Conservation (phyloP, 257 asterid species). For the Linaria vulgaris region DNA sequence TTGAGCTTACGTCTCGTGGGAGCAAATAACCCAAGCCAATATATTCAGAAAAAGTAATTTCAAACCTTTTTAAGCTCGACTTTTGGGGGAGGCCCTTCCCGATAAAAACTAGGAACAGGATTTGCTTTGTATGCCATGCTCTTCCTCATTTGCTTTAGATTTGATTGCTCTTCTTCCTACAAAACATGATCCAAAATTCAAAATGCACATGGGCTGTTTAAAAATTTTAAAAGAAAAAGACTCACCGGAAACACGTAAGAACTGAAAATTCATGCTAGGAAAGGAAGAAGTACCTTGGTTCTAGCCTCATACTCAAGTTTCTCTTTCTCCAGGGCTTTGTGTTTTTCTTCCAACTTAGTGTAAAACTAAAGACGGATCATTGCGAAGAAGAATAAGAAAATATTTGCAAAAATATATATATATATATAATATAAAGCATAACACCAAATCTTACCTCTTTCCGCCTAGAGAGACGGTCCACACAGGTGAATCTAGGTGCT, state of each 20-base stretch:
- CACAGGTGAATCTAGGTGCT: conserved; percentile 61
- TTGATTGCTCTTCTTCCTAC: conserved; percentile 82
- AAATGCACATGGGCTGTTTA: not conserved
- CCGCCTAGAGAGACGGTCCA: conserved; percentile 68
- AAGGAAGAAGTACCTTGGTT: conserved; percentile 48
- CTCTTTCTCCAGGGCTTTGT: conserved; percentile 84
- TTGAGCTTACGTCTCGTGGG: too few relatives aligned
- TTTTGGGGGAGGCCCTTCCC: conserved; percentile 87
- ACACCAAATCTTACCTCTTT: conserved; percentile 54
- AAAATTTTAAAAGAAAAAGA: too few relatives aligned
- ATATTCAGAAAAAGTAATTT: not conserved
- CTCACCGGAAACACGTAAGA: too few relatives aligned
- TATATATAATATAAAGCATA: conserved; percentile 6
- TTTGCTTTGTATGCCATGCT: conserved; percentile 78
- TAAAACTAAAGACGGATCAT: conserved; percentile 46
- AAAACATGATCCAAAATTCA: conserved; percentile 25
- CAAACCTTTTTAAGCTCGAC: conserved; percentile 80
- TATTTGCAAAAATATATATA: not conserved
- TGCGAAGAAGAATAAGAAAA: conserved; percentile 1
- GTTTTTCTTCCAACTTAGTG: conserved; percentile 78
- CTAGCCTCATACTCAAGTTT: conserved; percentile 67
- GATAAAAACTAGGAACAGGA: conserved; percentile 83
- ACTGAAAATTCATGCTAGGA: too few relatives aligned
- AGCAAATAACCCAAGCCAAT: too few relatives aligned
- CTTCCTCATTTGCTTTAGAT: conserved; percentile 78